Evolutionary conservation across 2,329 filamentous ascomycete species (phyloP).

Genomic region (Hypoxylon sp.): DNA sequence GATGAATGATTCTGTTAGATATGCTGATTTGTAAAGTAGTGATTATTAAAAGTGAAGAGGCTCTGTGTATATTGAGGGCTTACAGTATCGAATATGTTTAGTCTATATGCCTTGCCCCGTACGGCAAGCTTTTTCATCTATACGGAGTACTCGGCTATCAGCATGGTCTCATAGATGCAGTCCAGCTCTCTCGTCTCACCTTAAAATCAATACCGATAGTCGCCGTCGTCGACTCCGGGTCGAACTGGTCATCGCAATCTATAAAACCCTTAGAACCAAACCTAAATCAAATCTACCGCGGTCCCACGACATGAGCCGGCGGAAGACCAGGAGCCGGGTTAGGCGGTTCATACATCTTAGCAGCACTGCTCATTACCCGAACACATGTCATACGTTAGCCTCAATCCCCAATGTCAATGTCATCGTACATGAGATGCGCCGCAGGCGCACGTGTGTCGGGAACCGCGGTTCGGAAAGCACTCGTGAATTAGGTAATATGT

Average conservation of each 20-base stretch:
- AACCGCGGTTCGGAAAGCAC: not conserved
- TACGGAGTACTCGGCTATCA: not conserved
- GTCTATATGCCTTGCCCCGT: slow-evolving; percentile 63
- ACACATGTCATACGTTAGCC: slow-evolving; percentile 30
- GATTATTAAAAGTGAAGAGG: not conserved
- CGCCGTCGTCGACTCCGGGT: slow-evolving; percentile 66
- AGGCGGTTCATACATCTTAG: slow-evolving; percentile 56
- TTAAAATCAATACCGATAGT: slow-evolving; percentile 71
- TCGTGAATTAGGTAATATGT: slow-evolving; percentile 12
- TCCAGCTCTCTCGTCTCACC: slow-evolving; percentile 51
- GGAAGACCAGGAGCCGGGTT: not conserved
- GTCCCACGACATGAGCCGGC: not conserved
- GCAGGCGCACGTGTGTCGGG: not conserved
- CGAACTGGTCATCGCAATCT: slow-evolving; percentile 69
- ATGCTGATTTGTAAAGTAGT: not conserved
- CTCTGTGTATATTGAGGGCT: slow-evolving; percentile 39
- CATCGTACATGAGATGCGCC: not conserved
- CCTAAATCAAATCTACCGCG: slow-evolving; percentile 16
- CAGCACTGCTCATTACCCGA: slow-evolving; percentile 58
- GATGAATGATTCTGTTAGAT: slow-evolving; percentile 7
- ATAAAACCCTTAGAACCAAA: slow-evolving; percentile 3
- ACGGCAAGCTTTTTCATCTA: slow-evolving; percentile 67
- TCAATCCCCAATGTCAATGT: slow-evolving; percentile 1
- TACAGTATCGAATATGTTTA: slow-evolving; percentile 67
- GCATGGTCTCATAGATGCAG: not conserved